Conservation (phyloP, 441 rosid genomes). For the Manihot esculenta region DNA sequence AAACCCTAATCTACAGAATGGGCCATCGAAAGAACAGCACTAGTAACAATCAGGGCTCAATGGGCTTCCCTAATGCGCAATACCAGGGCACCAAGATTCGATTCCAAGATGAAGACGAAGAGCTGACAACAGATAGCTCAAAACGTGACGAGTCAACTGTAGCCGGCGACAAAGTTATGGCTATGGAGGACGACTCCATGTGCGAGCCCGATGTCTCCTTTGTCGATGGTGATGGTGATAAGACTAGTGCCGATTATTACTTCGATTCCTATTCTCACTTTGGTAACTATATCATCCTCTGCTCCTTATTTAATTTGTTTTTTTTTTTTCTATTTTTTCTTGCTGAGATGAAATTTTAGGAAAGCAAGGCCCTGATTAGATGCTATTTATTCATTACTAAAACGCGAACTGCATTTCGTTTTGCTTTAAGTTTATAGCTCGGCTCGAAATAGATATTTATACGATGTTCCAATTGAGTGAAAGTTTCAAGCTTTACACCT, state of each 20-base stretch:
- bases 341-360: too few species aligned
- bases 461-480: neutral
- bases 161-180: conserved; percentile 31
- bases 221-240: conserved; percentile 46
- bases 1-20: conserved; percentile 33
- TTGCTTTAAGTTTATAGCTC: neutral
- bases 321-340: neutral
- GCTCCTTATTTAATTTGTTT: neutral
- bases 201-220: conserved; percentile 42
- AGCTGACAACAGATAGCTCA: conserved; percentile 34
- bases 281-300: conserved; percentile 41
- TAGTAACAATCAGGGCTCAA: conserved; percentile 29
- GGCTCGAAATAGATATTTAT: neutral
- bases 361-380: too few species aligned
- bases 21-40: conserved; percentile 46
- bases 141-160: conserved; percentile 41
- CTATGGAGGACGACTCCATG: conserved; percentile 54
- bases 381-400: too few species aligned
- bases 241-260: conserved; percentile 91
- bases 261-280: conserved; percentile 94
- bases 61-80: conserved; percentile 16
- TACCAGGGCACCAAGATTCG: conserved; percentile 35
- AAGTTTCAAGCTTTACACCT: neutral
- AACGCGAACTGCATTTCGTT: neutral
- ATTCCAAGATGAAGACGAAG: conserved; percentile 42